Percentiles rank a stretch among this genome's conserved stretches.
Evolutionary conservation across 768 basidiomycete species (phyloP).

Genomic region (Tylopilus felleus): DNA sequence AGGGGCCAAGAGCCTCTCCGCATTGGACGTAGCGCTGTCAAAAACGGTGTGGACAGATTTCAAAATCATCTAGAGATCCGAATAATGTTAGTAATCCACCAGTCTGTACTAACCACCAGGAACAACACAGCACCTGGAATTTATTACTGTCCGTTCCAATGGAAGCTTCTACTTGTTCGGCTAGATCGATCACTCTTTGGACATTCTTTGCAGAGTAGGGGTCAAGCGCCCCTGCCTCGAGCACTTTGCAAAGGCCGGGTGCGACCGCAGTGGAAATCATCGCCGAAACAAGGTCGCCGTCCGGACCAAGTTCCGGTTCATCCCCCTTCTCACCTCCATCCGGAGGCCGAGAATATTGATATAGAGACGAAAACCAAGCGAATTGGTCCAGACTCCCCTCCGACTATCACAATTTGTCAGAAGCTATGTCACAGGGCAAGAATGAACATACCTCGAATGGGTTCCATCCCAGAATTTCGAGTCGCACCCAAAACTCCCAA

Average conservation of each 20-base stretch:
- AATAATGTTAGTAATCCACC: slow-evolving; percentile 9
- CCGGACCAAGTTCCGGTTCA: slow-evolving; percentile 66
- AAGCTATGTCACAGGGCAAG: background rate
- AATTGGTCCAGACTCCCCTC: slow-evolving; percentile 74
- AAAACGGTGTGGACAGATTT: slow-evolving; percentile 53
- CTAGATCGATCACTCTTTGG: slow-evolving; percentile 63
- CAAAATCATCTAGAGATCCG: slow-evolving; percentile 46
- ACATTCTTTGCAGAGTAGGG: slow-evolving; percentile 70
- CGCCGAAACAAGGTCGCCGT: slow-evolving; percentile 82
- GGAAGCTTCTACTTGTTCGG: slow-evolving; percentile 77
- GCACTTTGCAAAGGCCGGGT: slow-evolving; percentile 65
- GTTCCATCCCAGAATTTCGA: slow-evolving; percentile 87
- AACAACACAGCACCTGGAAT: slow-evolving; percentile 48
- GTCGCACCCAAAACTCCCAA: slow-evolving; percentile 93
- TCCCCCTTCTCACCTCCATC: slow-evolving; percentile 44
- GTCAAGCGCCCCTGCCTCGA: slow-evolving; percentile 81
- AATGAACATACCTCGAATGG: slow-evolving; percentile 62
- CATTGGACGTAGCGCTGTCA: slow-evolving; percentile 50
- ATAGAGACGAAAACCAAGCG: slow-evolving; percentile 76
- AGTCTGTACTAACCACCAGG: background rate
- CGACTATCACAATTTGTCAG: slow-evolving; percentile 25
- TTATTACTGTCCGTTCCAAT: slow-evolving; percentile 61
- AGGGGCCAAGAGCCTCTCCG: slow-evolving; percentile 47
- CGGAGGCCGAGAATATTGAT: slow-evolving; percentile 62
- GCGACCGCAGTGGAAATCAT: slow-evolving; percentile 85